These are phyloP conservation scores for Leucocoprinus birnbaumii DNA, from an alignment of 768 basidiomycete species.

Conservation along the genomic window DNA sequence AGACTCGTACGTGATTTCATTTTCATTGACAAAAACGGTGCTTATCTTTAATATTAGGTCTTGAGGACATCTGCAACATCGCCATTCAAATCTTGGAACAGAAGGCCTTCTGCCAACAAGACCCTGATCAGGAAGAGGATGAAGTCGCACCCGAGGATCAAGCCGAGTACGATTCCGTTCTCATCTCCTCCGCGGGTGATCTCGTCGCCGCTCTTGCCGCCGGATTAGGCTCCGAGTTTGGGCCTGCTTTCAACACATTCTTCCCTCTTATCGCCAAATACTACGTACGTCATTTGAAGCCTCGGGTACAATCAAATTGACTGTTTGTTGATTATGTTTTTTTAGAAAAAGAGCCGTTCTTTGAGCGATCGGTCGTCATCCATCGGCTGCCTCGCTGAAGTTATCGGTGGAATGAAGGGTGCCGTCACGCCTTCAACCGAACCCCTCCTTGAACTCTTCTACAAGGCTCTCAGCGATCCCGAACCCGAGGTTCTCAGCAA, in stretches of 20 bases:
- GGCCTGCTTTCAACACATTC: slow-evolving; percentile 80
- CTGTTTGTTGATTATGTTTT: background rate
- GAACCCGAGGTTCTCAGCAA: slow-evolving; percentile 97
- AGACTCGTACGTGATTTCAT: slow-evolving; percentile 56
- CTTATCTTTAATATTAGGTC: slow-evolving; percentile 38
- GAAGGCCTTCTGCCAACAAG: slow-evolving; percentile 95
- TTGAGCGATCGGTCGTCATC: slow-evolving; percentile 90
- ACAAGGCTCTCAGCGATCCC: slow-evolving; percentile 73
- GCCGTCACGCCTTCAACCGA: slow-evolving; percentile 84
- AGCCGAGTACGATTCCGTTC: slow-evolving; percentile 94
- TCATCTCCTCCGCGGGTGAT: slow-evolving; percentile 92
- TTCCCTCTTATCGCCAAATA: slow-evolving; percentile 88
- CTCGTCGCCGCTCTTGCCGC: slow-evolving; percentile 87
- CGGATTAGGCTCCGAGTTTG: slow-evolving; percentile 83
- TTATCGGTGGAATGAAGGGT: slow-evolving; percentile 87
- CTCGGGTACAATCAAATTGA: background rate
- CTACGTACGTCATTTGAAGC: slow-evolving; percentile 59
- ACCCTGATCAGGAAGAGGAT: slow-evolving; percentile 88
- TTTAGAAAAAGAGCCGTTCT: slow-evolving; percentile 80
- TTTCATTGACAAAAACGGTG: background rate
- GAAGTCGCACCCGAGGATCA: slow-evolving; percentile 86
- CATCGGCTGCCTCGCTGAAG: slow-evolving; percentile 92
- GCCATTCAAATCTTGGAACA: slow-evolving; percentile 86
- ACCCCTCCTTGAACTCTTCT: slow-evolving; percentile 80
- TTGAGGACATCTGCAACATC: slow-evolving; percentile 77